A percentile compares a stretch with the other conserved stretches of the same genome.
Evolutionary conservation across 83 land plant species (phyloP).

Genomic region (Picea mariana): DNA sequence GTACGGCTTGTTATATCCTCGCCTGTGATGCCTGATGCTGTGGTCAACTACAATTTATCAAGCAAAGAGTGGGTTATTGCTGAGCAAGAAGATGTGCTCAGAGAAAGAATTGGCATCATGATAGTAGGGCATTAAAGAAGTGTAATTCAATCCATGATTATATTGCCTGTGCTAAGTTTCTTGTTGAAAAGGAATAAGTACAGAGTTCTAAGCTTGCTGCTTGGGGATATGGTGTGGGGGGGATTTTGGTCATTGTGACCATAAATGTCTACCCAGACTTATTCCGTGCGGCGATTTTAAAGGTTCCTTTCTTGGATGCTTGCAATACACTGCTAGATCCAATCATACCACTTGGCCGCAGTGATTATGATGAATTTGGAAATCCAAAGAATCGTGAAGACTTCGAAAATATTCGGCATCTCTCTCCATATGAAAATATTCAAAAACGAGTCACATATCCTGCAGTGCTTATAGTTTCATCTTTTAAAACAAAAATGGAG

Average conservation of each 20-base stretch:
- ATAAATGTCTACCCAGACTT: slow-evolving; percentile 70
- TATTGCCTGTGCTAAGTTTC: slow-evolving; percentile 67
- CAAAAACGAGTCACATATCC: too few relatives aligned
- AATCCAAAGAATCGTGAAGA: too few relatives aligned
- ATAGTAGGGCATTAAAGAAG: slow-evolving; percentile 69
- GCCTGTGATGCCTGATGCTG: too few relatives aligned
- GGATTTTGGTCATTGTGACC: slow-evolving; percentile 79
- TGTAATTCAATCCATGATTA: slow-evolving; percentile 76
- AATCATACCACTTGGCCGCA: too few relatives aligned
- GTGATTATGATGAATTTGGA: too few relatives aligned
- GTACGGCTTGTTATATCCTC: too few relatives aligned
- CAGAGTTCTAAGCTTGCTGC: slow-evolving; percentile 80
- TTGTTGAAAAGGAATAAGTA: slow-evolving; percentile 60
- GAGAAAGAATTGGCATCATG: slow-evolving; percentile 88
- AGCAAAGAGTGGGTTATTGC: slow-evolving; percentile 51
- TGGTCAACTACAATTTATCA: too few relatives aligned
- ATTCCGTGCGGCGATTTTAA: too few relatives aligned
- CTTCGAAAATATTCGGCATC: slow-evolving; percentile 68
- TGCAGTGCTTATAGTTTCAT: too few relatives aligned
- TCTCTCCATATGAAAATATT: slow-evolving; percentile 92
- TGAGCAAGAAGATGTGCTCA: slow-evolving; percentile 72
- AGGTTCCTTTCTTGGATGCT: too few relatives aligned
- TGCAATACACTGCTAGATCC: too few relatives aligned
- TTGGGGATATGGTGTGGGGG: slow-evolving; percentile 96
- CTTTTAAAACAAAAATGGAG: too few relatives aligned